phyloP scores from a whole-genome alignment of 192 early-diverging fungal species.

The Linnemannia schmuckeri region DNA sequence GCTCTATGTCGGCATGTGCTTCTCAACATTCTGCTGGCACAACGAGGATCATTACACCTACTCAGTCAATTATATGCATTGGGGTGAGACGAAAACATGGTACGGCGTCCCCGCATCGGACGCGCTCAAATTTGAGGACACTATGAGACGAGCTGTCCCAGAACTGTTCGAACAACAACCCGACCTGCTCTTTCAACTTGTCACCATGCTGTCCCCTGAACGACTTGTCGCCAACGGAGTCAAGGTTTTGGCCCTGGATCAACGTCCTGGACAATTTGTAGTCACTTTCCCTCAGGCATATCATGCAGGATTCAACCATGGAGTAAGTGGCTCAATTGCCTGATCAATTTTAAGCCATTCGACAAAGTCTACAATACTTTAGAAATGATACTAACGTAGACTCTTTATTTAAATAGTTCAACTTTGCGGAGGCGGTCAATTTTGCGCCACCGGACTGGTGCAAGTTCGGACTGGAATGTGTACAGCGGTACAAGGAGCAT shows the following conservation, averaged over 20 bases:
- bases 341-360: not conserved
- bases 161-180: conserved; percentile 92
- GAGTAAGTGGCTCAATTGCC: conserved; percentile 61
- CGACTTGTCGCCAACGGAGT: conserved; percentile 79
- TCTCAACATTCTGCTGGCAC: conserved; percentile 98
- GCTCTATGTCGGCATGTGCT: conserved; percentile 97
- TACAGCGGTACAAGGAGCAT: conserved; percentile 84
- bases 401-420: conserved; percentile 67
- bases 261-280: conserved; percentile 95
- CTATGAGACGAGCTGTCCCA: conserved; percentile 83
- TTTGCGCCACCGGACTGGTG: conserved; percentile 96
- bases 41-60: conserved; percentile 98
- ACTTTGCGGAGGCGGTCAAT: conserved; percentile 97
- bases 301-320: conserved; percentile 98
- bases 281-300: conserved; percentile 96
- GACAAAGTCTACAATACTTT: conserved; percentile 68
- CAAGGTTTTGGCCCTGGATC: conserved; percentile 82
- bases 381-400: not conserved
- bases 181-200: conserved; percentile 92
- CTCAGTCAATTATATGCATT: conserved; percentile 98
- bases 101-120: conserved; percentile 91
- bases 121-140: conserved; percentile 86
- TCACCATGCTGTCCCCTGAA: conserved; percentile 90
- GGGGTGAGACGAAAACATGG: conserved; percentile 98
- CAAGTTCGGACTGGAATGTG: conserved; percentile 81